These are phyloP conservation scores for Xylaria palmicola DNA, from an alignment of 495 filamentous ascomycete species.

Conservation along the genomic window DNA sequence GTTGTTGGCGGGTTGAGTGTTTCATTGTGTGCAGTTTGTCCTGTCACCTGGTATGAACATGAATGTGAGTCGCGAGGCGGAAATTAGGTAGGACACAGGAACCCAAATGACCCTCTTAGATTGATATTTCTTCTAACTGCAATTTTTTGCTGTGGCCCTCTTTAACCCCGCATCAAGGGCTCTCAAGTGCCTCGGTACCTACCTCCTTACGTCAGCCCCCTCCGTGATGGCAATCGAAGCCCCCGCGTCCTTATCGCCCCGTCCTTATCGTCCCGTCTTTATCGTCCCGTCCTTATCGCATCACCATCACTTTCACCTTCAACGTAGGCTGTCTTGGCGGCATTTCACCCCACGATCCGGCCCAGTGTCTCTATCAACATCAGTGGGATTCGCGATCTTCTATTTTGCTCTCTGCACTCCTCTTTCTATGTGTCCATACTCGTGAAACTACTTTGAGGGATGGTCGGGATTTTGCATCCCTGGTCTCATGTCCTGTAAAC, in stretches of 20 bases:
- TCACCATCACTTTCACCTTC: not conserved
- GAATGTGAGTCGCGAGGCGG: too few species aligned
- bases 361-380: not conserved
- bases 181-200: too few species aligned
- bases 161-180: slow-evolving; percentile 8
- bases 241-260: slow-evolving; percentile 11
- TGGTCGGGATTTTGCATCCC: too few species aligned
- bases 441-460: too few species aligned
- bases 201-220: not conserved
- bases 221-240: not conserved
- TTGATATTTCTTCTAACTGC: not conserved
- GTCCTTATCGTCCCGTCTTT: slow-evolving; percentile 4
- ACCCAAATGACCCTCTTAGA: too few species aligned
- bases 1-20: too few species aligned
- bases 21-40: too few species aligned
- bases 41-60: too few species aligned
- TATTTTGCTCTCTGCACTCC: too few species aligned
- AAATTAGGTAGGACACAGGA: too few species aligned
- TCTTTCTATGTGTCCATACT: too few species aligned
- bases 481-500: not conserved
- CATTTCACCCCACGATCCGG: not conserved
- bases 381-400: not conserved
- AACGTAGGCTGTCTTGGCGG: not conserved
- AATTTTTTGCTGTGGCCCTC: not conserved
- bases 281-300: too few species aligned